These are phyloP conservation scores for Fusarium bulbicola DNA, from an alignment of 2,329 filamentous ascomycete species.

Conservation along the genomic window DNA sequence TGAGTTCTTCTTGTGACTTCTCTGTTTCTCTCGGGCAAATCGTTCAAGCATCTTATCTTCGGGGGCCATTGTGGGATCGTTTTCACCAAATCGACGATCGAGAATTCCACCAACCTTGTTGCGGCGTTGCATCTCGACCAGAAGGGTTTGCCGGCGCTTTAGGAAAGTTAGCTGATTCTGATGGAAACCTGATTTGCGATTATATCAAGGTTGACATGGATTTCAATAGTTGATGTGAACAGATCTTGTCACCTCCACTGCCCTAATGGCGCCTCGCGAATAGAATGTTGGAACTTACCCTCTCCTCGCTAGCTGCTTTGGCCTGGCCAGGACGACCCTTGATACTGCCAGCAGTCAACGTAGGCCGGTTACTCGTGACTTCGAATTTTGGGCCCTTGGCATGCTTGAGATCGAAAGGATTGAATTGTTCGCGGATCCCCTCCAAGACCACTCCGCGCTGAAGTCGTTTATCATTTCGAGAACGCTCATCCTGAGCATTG, in stretches of 20 bases:
- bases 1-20: constrained; percentile 77
- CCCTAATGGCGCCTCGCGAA: background rate
- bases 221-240: background rate
- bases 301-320: constrained; percentile 87
- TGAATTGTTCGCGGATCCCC: constrained; percentile 93
- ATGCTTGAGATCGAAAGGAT: constrained; percentile 94
- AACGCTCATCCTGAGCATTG: constrained; percentile 71
- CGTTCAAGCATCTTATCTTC: constrained; percentile 93
- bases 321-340: constrained; percentile 83
- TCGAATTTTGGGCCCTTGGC: constrained; percentile 85
- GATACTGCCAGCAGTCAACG: constrained; percentile 65
- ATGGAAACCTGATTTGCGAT: background rate
- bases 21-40: constrained; percentile 88
- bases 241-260: background rate
- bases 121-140: constrained; percentile 88
- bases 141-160: constrained; percentile 79
- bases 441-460: constrained; percentile 81
- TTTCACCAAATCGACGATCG: constrained; percentile 94
- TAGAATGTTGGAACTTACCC: constrained; percentile 57
- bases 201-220: background rate
- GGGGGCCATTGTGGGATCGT: constrained; percentile 90
- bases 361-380: constrained; percentile 74
- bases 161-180: constrained; percentile 15
- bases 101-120: constrained; percentile 93
- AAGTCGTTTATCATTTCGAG: constrained; percentile 75